phyloP scores from a whole-genome alignment of 192 early-diverging fungal genomes.

The Anaeromyces robustus region DNA sequence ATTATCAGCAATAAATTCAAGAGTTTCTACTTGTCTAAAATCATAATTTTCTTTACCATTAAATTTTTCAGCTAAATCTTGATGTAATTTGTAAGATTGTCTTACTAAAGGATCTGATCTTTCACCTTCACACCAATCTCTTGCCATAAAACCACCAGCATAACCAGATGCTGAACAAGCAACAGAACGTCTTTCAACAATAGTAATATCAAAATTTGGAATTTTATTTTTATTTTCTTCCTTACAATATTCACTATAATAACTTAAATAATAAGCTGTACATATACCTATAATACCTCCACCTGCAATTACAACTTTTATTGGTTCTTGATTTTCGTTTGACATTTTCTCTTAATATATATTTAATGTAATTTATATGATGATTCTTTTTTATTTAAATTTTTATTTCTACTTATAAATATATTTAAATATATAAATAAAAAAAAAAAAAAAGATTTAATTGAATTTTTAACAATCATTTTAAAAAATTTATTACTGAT shows the following conservation, averaged over 20 bases:
- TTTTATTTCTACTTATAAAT: too few relatives aligned
- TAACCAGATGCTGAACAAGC: slow-evolving; percentile 23
- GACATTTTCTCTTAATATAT: too few relatives aligned
- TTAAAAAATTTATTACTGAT: too few relatives aligned
- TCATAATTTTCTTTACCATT: slow-evolving; percentile 13
- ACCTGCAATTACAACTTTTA: slow-evolving; percentile 17
- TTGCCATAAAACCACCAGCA: slow-evolving; percentile 26
- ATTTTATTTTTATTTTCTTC: background rate
- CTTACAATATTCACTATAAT: slow-evolving; percentile 1
- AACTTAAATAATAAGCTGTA: slow-evolving; percentile 20
- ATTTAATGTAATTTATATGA: too few relatives aligned
- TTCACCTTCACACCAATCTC: slow-evolving; percentile 20
- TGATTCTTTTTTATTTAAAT: too few relatives aligned
- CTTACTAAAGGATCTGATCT: slow-evolving; percentile 10
- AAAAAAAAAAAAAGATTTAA: too few relatives aligned
- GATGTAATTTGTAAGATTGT: slow-evolving; percentile 21
- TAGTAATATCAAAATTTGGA: slow-evolving; percentile 10
- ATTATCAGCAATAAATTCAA: slow-evolving; percentile 7
- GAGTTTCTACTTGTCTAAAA: slow-evolving; percentile 18
- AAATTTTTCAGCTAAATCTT: slow-evolving; percentile 15
- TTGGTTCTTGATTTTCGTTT: background rate
- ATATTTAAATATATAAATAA: too few relatives aligned
- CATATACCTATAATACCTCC: slow-evolving; percentile 25
- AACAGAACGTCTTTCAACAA: slow-evolving; percentile 20
- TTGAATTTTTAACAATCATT: too few relatives aligned